Conservation (phyloP, 1,284 basidiomycete species). For the Ustilago nuda region DNA sequence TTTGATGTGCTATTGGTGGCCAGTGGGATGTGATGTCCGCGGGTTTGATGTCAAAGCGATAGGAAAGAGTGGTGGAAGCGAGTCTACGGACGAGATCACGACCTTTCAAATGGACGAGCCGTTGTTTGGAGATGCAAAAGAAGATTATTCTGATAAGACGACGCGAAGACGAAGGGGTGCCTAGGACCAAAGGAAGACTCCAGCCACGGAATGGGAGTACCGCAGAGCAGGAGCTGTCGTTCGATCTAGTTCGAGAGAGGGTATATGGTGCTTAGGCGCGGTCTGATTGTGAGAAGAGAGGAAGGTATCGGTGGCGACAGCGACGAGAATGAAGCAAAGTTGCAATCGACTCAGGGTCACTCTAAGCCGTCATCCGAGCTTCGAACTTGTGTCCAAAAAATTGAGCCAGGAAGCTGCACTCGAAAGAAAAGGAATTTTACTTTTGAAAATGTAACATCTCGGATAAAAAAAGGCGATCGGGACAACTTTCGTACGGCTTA, state of each 20-base stretch:
- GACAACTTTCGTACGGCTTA: constrained; percentile 25
- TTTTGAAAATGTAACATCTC: constrained; percentile 2
- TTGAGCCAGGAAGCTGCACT: constrained; percentile 4
- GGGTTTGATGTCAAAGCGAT: not conserved
- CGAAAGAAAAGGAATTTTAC: not conserved
- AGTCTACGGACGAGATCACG: not conserved
- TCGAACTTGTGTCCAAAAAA: constrained; percentile 40
- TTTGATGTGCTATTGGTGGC: constrained; percentile 8
- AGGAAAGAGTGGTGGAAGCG: not conserved
- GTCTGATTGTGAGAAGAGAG: not conserved
- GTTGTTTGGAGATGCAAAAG: not conserved
- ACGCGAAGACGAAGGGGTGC: not conserved
- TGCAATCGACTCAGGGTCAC: constrained; percentile 8
- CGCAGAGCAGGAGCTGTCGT: not conserved
- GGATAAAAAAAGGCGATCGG: constrained; percentile 12
- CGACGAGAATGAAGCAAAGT: constrained; percentile 4
- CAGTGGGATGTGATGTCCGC: not conserved
- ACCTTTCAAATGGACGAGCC: not conserved
- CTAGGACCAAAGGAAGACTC: not conserved
- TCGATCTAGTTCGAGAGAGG: constrained; percentile 1
- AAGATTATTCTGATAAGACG: not conserved
- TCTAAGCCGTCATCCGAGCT: constrained; percentile 4
- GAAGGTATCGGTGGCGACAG: not conserved
- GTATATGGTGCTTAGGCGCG: not conserved
- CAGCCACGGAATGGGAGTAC: not conserved